Base-by-base conservation (phyloP, 768 basidiomycete species). In the Scleroderma bovista region DNA sequence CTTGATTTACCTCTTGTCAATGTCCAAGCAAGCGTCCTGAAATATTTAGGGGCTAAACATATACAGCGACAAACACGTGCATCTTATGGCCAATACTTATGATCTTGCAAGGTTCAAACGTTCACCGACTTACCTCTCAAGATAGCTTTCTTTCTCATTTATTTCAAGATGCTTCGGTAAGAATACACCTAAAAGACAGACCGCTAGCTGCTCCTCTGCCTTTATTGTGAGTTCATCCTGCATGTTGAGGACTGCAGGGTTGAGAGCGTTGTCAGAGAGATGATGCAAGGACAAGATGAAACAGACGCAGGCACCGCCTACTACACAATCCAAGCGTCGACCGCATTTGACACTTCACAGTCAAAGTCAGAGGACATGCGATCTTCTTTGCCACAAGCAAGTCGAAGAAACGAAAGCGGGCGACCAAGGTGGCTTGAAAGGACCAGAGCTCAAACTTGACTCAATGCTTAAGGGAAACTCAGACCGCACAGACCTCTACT, bases 171-270 rank as follows among this genome's bases (percentile, higher is more conserved):
- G n/a, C n/a, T n/a, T n/a, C n/a, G n/a, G n/a, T n/a, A n/a, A n/a
- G n/a, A n/a, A n/a, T n/a, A n/a, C n/a, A n/a, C n/a, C n/a, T n/a
- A n/a, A 98, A 99, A 15, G 93, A 91, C 15, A 97, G 76, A 17
- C 72, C 73, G 55, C 79, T 70, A 50, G 73, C 13, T 2, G 32
- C 36, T 15, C 72, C 68, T 97, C 93, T 0, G 95, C 92, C 66
- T 88, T 90, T 73, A 97, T 89, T 3, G 95, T 93, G 55, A 98
- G 83, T 70, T 95, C 94, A 65, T 99, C 98, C 68, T 96, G 81
- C 46, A 97, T 95, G 46, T 89, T 83, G 63, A 82, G 78, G 42
- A 96, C 76, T 51, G 83, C 75, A 2, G 87, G 90, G 70, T 96
- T 97, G 68, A 97, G 81, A 37, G 80, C 76, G 48, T 84, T 76